Conservation (phyloP, 116 monocot genomes). For the Thalassia testudinum region DNA sequence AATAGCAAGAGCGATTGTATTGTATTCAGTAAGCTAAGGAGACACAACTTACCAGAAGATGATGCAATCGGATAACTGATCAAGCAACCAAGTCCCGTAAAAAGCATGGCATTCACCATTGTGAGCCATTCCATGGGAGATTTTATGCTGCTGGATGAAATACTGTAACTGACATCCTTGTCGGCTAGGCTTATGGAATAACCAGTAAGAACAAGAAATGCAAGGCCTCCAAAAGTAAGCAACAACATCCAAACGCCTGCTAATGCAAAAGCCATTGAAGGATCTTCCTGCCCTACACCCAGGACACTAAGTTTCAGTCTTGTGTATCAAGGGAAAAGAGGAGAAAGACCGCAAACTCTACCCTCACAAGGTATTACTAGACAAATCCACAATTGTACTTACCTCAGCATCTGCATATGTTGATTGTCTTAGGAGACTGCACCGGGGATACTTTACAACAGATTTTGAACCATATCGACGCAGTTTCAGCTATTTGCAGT, state of each 20-base stretch:
- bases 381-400: too few relatives aligned
- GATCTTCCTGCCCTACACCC: constrained; percentile 96
- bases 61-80: constrained; percentile 68
- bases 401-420: constrained; percentile 99
- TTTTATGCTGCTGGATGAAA: constrained; percentile 15
- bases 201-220: constrained; percentile 36
- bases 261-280: constrained; percentile 70
- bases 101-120: constrained; percentile 27
- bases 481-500: constrained; percentile 53
- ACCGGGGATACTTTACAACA: constrained; percentile 93
- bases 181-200: constrained; percentile 25
- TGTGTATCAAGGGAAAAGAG: not conserved
- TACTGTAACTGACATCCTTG: constrained; percentile 20
- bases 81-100: constrained; percentile 51
- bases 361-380: not conserved
- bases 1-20: too few relatives aligned
- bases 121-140: constrained; percentile 32
- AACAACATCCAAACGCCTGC: constrained; percentile 71
- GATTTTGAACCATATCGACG: constrained; percentile 77
- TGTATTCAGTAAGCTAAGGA: too few relatives aligned
- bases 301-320: constrained; percentile 16
- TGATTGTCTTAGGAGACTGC: constrained; percentile 67
- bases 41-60: constrained; percentile 47
- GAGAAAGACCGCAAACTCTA: not conserved
- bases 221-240: constrained; percentile 44